Evolutionary conservation across 306 rosid species (phyloP).

Genomic region (Acacia crassicarpa): DNA sequence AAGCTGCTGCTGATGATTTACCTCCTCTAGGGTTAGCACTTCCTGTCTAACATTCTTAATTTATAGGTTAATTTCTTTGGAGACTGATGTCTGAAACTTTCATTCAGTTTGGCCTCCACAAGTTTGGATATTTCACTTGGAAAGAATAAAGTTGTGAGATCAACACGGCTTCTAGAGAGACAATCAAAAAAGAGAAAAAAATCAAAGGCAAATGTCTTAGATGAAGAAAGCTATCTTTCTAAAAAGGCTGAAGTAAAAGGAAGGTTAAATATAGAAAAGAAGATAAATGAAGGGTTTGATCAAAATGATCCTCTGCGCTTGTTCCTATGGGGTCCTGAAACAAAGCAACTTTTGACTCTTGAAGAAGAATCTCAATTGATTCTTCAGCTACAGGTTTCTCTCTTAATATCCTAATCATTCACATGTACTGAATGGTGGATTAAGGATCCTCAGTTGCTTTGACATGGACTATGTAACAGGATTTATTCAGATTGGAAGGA

Average conservation of each 20-base stretch:
- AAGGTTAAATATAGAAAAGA: slow-evolving; percentile 50
- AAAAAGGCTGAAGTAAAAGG: slow-evolving; percentile 42
- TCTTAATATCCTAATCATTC: slow-evolving; percentile 23
- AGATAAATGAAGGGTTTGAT: slow-evolving; percentile 52
- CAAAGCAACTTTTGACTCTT: slow-evolving; percentile 72
- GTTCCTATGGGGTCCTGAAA: slow-evolving; percentile 79
- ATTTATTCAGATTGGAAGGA: slow-evolving; percentile 57
- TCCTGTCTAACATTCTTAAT: slow-evolving; percentile 22
- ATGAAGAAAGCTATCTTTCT: slow-evolving; percentile 40
- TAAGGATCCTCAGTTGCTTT: slow-evolving; percentile 35
- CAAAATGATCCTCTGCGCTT: slow-evolving; percentile 69
- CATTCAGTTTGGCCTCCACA: slow-evolving; percentile 41
- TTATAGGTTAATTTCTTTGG: slow-evolving; percentile 25
- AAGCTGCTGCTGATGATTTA: slow-evolving; percentile 41
- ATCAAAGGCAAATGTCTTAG: slow-evolving; percentile 40
- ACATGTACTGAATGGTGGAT: slow-evolving; percentile 12
- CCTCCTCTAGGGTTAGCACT: slow-evolving; percentile 57
- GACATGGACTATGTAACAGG: slow-evolving; percentile 57
- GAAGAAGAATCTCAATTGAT: slow-evolving; percentile 77
- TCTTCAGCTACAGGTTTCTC: slow-evolving; percentile 66
- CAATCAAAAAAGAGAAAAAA: slow-evolving; percentile 62
- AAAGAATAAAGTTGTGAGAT: slow-evolving; percentile 57
- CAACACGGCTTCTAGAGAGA: slow-evolving; percentile 69
- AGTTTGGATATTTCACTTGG: slow-evolving; percentile 40
- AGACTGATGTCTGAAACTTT: slow-evolving; percentile 31